Base-by-base conservation (phyloP, 306 rosid species). In the Erythrophleum fordii region DNA sequence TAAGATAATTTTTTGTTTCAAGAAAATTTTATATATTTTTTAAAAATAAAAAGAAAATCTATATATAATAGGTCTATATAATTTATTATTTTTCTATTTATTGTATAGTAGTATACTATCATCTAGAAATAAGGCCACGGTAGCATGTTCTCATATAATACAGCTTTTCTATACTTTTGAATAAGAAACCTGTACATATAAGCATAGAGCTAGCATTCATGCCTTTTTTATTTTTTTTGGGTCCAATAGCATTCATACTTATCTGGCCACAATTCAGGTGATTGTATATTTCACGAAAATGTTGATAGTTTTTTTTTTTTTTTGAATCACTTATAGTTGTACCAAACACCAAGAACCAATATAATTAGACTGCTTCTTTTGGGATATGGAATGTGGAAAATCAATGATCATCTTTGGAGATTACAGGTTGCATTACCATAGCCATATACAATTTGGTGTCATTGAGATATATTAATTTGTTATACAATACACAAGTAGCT, bases 221-320 rank as follows among this genome's bases (percentile, higher is more conserved):
- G 91, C 90, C 88, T 62, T 87, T 90, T n/a, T n/a, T n/a, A n/a
- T n/a, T n/a, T n/a, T n/a, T n/a, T n/a, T n/a, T n/a, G n/a, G n/a
- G n/a, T n/a, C n/a, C n/a, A n/a, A n/a, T n/a, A n/a, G n/a, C n/a
- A n/a, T n/a, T n/a, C n/a, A n/a, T n/a, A n/a, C n/a, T n/a, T n/a
- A n/a, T n/a, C 82, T 90, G 93, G 93, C 93, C 93, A 9, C 73
- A 87, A 35, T 90, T 90, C 90, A 90, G 91, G 93, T 87, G 85
- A 70, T 60, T 39, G 68, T 56, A 45, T 51, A 39, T 45, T 66
- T 55, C 39, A 59, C 28, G 18, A 51, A 11, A 17, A 41, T 29
- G 18, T 52, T n/a, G n/a, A n/a, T n/a, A n/a, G n/a, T n/a, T n/a
- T n/a, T n/a, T 69, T 41, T 68, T 35, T 44, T 67, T 66, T 69